Conservation (phyloP, 2,329 filamentous ascomycete genomes). For the Teratosphaeria nubilosa region DNA sequence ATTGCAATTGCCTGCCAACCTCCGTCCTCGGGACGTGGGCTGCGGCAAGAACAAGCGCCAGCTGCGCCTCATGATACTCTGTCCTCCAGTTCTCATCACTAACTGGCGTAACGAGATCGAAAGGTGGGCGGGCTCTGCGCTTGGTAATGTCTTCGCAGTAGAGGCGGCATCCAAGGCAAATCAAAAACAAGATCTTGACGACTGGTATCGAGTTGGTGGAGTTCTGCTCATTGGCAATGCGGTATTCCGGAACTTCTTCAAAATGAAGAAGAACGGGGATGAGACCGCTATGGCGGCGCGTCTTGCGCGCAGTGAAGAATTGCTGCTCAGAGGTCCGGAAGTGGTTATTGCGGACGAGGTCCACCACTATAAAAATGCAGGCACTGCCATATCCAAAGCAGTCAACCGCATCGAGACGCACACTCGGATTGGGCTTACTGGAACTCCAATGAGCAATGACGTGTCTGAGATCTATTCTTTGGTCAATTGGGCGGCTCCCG, state of each 20-base stretch:
- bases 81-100: slow-evolving; percentile 61
- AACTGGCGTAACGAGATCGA: slow-evolving; percentile 77
- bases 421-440: slow-evolving; percentile 72
- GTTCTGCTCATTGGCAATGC: slow-evolving; percentile 68
- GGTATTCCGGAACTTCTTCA: slow-evolving; percentile 47
- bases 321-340: slow-evolving; percentile 52
- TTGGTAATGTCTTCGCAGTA: slow-evolving; percentile 51
- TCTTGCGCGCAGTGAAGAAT: slow-evolving; percentile 32
- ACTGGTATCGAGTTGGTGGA: slow-evolving; percentile 58
- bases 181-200: slow-evolving; percentile 38
- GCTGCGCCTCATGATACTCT: slow-evolving; percentile 61
- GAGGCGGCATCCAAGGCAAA: slow-evolving; percentile 29
- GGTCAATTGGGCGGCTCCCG: slow-evolving; percentile 76
- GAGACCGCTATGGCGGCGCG: background rate
- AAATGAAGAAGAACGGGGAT: slow-evolving; percentile 34
- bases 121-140: slow-evolving; percentile 49
- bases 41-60: slow-evolving; percentile 26
- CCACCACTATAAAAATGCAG: slow-evolving; percentile 62
- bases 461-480: slow-evolving; percentile 77
- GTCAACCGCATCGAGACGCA: slow-evolving; percentile 54
- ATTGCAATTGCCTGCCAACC: slow-evolving; percentile 56
- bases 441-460: slow-evolving; percentile 76
- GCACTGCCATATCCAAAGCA: slow-evolving; percentile 42
- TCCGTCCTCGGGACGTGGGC: slow-evolving; percentile 31
- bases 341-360: slow-evolving; percentile 81